phyloP scores from a whole-genome alignment of 2,329 filamentous ascomycete species.

The Phaeosphaeria sp. region DNA sequence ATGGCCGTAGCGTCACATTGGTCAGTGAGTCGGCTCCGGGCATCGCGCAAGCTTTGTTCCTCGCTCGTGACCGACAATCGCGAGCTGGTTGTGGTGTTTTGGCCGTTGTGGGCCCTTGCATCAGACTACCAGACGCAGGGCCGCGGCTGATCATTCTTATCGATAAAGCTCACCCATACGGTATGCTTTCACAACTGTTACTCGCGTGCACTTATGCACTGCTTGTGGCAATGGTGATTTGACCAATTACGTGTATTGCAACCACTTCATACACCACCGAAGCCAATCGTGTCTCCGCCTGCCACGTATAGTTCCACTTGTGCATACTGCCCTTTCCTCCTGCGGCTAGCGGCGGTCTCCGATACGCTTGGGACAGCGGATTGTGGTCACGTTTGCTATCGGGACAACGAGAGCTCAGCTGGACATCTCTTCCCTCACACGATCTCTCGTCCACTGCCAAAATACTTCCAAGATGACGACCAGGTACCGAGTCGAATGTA shows the following conservation, averaged over 20 bases:
- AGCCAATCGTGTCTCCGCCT: slow-evolving; percentile 8
- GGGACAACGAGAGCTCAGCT: slow-evolving; percentile 3
- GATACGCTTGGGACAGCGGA: slow-evolving; percentile 12
- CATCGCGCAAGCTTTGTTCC: slow-evolving; percentile 21
- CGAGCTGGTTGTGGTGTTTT: slow-evolving; percentile 11
- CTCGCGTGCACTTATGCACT: slow-evolving; percentile 2
- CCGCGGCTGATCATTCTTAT: slow-evolving; percentile 18
- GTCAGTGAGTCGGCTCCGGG: slow-evolving; percentile 33
- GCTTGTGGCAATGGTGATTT: neutral
- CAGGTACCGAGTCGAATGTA: slow-evolving; percentile 49
- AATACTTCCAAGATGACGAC: slow-evolving; percentile 45
- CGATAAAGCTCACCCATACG: slow-evolving; percentile 12
- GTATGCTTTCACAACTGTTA: neutral
- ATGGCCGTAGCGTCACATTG: slow-evolving; percentile 67
- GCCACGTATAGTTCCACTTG: slow-evolving; percentile 22
- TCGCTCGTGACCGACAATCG: slow-evolving; percentile 6
- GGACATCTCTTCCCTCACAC: slow-evolving; percentile 14
- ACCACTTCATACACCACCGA: neutral
- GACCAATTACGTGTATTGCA: neutral
- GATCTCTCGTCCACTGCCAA: slow-evolving; percentile 2
- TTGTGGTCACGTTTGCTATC: neutral
- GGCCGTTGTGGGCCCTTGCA: slow-evolving; percentile 21
- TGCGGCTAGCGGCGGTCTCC: slow-evolving; percentile 34
- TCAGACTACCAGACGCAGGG: no score
- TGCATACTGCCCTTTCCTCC: slow-evolving; percentile 18